Percentiles rank a stretch among this genome's conserved stretches.
phyloP scores from a whole-genome alignment of 2,329 filamentous ascomycete genomes.

The Hawksworthiomyces lignivorus region DNA sequence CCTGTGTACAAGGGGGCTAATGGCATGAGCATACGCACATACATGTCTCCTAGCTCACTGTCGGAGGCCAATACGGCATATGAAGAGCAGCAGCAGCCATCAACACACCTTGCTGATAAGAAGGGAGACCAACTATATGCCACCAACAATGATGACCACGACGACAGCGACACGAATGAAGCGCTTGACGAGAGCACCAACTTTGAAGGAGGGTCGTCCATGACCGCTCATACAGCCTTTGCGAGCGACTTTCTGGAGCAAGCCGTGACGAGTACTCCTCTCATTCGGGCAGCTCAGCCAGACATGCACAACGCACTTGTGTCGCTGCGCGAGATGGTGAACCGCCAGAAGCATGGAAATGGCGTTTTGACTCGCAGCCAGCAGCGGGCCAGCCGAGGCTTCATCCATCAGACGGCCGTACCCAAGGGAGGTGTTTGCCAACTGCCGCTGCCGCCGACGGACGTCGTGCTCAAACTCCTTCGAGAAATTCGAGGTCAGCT shows the following conservation, averaged over 20 bases:
- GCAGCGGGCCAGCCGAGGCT: conserved; percentile 38
- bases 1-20: conserved; percentile 9
- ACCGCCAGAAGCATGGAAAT: conserved; percentile 11
- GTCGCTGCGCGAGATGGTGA: conserved; percentile 44
- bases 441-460: conserved; percentile 47
- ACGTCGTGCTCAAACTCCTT: conserved; percentile 39
- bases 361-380: background rate
- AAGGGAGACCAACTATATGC: no score
- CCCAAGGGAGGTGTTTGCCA: conserved; percentile 40
- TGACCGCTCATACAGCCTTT: conserved; percentile 44
- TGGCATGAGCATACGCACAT: no score
- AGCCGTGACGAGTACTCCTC: conserved; percentile 37
- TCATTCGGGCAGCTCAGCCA: conserved; percentile 19
- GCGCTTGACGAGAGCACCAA: background rate
- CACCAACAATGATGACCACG: no score
- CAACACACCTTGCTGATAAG: no score
- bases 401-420: conserved; percentile 37
- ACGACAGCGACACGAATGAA: no score
- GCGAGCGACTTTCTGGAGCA: conserved; percentile 47
- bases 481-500: conserved; percentile 34
- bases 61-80: no score
- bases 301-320: conserved; percentile 46
- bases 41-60: no score
- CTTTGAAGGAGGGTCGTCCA: conserved; percentile 40
- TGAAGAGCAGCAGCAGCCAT: no score